These are phyloP conservation scores for Deakozyma indianensis DNA, from an alignment of 805 yeast species.

Conservation along the genomic window DNA sequence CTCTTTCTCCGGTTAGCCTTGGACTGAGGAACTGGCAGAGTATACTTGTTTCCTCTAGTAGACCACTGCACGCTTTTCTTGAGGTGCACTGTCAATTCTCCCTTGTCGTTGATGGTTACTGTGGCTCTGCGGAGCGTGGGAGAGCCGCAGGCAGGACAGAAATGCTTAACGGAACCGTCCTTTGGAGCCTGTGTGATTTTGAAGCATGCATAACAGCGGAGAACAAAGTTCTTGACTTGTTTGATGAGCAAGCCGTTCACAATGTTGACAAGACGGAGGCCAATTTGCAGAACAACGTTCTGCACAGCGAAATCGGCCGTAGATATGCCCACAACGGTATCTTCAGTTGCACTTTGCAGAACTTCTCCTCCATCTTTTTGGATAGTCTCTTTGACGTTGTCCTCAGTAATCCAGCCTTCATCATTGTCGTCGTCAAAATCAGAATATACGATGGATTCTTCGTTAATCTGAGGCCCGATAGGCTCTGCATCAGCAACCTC, in stretches of 20 bases:
- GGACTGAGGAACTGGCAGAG: slow-evolving; percentile 78
- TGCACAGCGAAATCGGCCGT: slow-evolving; percentile 98
- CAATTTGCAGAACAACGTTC: slow-evolving; percentile 84
- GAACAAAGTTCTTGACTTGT: slow-evolving; percentile 80
- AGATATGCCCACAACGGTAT: slow-evolving; percentile 69
- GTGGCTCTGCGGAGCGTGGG: slow-evolving; percentile 81
- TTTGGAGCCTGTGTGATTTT: slow-evolving; percentile 63
- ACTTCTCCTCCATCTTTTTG: slow-evolving; percentile 56
- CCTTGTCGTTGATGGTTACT: slow-evolving; percentile 69
- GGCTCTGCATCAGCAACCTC: slow-evolving; percentile 2
- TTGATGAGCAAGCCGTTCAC: slow-evolving; percentile 74
- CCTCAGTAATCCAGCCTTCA: slow-evolving; percentile 88
- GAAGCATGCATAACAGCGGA: slow-evolving; percentile 96
- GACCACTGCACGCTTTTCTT: slow-evolving; percentile 91
- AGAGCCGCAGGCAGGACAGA: slow-evolving; percentile 95
- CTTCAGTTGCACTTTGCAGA: slow-evolving; percentile 26
- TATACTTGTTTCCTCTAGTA: slow-evolving; percentile 69
- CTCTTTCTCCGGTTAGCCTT: slow-evolving; percentile 65
- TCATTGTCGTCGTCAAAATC: slow-evolving; percentile 70
- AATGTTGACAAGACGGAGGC: slow-evolving; percentile 71
- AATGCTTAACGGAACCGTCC: slow-evolving; percentile 45
- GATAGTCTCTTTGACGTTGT: slow-evolving; percentile 58
- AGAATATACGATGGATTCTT: slow-evolving; percentile 29
- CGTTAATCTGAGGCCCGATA: not conserved
- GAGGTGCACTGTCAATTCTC: slow-evolving; percentile 74